These are phyloP conservation scores for Leonotis leonurus DNA, from an alignment of 257 asterid genomes.

Conservation along the genomic window DNA sequence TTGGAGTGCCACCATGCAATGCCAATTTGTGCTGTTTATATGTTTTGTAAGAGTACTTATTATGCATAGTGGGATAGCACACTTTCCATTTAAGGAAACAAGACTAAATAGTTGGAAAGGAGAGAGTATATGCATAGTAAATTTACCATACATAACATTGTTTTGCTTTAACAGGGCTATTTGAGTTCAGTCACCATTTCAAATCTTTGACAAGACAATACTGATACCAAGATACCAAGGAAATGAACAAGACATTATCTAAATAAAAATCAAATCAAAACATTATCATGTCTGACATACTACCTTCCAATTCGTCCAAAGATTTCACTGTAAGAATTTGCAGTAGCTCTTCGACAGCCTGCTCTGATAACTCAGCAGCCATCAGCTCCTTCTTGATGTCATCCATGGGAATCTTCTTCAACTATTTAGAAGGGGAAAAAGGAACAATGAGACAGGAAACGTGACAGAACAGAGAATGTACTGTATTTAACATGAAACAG, in stretches of 20 bases:
- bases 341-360: conserved; percentile 77
- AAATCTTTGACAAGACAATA: background rate
- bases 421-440: conserved; percentile 32
- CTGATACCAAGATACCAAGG: background rate
- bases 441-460: background rate
- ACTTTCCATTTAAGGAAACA: no score
- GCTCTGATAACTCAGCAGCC: conserved; percentile 75
- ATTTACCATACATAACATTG: background rate
- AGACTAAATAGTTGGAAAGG: no score
- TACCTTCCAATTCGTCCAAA: conserved; percentile 82
- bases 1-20: no score
- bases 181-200: background rate
- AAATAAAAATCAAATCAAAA: background rate
- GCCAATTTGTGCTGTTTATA: no score
- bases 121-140: background rate
- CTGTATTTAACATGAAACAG: background rate
- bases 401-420: conserved; percentile 88
- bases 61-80: no score
- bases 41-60: no score
- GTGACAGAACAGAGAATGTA: conserved; percentile 3
- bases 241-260: no score
- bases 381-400: conserved; percentile 79
- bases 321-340: conserved; percentile 76
- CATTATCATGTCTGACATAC: background rate
- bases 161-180: background rate